Percentiles rank a stretch among this genome's conserved stretches.
Evolutionary conservation across 2,329 filamentous ascomycete genomes (phyloP).

Genomic region (Leptodontidium sp.): DNA sequence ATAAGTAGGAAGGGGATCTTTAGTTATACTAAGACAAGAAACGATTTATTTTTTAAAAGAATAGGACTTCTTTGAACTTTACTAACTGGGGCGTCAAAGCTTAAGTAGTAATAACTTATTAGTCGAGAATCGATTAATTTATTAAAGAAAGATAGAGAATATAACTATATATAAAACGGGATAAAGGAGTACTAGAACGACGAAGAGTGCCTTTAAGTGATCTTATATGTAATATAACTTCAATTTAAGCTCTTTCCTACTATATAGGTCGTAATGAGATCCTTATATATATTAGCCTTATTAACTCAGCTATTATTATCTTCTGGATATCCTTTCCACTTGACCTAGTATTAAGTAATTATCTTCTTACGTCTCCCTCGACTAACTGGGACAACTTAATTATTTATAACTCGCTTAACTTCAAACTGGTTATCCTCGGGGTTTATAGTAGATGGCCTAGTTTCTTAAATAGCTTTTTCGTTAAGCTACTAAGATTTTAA

Average conservation of each 20-base stretch:
- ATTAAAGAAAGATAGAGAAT: conserved; percentile 22
- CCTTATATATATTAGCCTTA: conserved; percentile 30
- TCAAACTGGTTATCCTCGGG: no score
- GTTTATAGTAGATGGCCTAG: conserved; percentile 24
- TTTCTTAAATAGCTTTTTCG: conserved; percentile 23
- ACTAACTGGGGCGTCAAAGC: conserved; percentile 18
- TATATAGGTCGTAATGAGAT: conserved; percentile 30
- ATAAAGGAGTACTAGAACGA: conserved; percentile 25
- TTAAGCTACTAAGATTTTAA: conserved; percentile 23
- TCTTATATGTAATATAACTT: conserved; percentile 28
- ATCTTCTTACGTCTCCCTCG: no score
- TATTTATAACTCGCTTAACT: no score
- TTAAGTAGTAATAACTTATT: conserved; percentile 18
- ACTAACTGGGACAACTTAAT: no score
- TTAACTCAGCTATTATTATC: conserved; percentile 31
- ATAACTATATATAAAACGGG: conserved; percentile 22
- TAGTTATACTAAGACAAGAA: conserved; percentile 20
- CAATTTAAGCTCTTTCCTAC: conserved; percentile 29
- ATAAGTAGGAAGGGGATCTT: conserved; percentile 8
- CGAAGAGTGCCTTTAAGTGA: conserved; percentile 24
- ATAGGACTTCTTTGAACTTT: conserved; percentile 18
- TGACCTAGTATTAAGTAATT: conserved; percentile 32
- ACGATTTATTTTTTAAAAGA: conserved; percentile 25
- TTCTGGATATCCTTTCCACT: conserved; percentile 28
- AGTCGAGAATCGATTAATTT: conserved; percentile 18